Base-by-base conservation (phyloP, 202 grass and related monocot genomes). In the Setaria italica region DNA sequence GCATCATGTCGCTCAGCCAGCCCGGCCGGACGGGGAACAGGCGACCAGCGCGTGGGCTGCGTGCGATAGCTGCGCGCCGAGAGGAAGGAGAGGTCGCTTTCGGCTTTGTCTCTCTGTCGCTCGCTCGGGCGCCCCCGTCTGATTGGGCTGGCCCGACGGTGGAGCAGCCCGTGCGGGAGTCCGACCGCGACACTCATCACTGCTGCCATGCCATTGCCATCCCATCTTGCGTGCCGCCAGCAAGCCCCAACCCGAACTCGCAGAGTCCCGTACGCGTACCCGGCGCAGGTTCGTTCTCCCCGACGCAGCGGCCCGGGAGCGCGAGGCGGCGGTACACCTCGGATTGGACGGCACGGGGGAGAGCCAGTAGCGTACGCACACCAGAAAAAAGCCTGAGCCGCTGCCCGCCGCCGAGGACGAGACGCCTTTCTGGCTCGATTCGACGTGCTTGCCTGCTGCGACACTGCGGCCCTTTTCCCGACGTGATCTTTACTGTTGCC, bases 331-430 rank as follows among this genome's bases (percentile, higher is more conserved):
- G 77, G 46, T 65, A 66, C 45, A 15, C 64, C 15, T 42, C 21
- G 72, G 84, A 80, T 51, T 72, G 55, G 84, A 86, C 84, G 66
- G 75, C 75, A 85, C 83, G 73, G 62, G 51, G 45, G 8, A 47
- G 25, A 14, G 3, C 47, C 9, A 11, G 11, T 1, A 11, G 53
- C 8, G 54, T 56, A 20, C 54, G 8, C 54, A 56, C 54, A 7
- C 53, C 2, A 6, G 1, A 20, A n/a, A 56, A 20, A 56, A 20
- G 17, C 17, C 54, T 55, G 53, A 5, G 49, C 13, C 13, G 49
- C 49, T 51, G 34, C 39, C 39, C 39, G 39, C 39, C 39, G 39
- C 39, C 39, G 39, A 41, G 39, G 4, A 41, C 39, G 39, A 15
- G 49, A 51, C 13, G 13, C 49, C 49, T 50, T 50, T 13, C 48